Evolutionary conservation across 805 yeast species (phyloP), one percentile per base, ranked within the genome.

Genomic region (Metschnikowia santaceciliae): DNA sequence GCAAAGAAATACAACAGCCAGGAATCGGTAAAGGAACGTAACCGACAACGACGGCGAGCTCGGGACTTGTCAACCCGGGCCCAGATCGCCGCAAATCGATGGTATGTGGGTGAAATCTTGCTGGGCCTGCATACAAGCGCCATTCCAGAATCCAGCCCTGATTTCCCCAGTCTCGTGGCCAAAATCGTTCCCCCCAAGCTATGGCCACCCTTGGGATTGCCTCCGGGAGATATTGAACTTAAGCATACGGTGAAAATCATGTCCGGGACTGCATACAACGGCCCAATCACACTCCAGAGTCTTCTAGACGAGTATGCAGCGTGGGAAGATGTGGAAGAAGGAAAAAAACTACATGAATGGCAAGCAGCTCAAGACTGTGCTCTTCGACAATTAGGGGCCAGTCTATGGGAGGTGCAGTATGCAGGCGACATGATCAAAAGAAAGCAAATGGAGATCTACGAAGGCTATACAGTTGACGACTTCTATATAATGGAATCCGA

Each of bases 11-110:
- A 80, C 59, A 76, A 78, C 55, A 59, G 78, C 14, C 65, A 81
- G 42, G 74, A 71, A 33, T 74, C 74, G 23, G 84, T 81, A 36
- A 72, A 69, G 52, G 78, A 72, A 48, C 70, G 77, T 42, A 78
- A 75, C 40, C 68, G 73, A 49, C 58, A 64, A 13, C 66, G 83
- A 42, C 67, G 86, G 34, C 70, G 70, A 49, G 60, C 63, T 2
- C 70, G 79, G 37, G 81, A 80, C 51, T 65, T 72, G 35, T 54
- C 68, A 2, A 63, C 65, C 41, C 68, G 77, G 46, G 79, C 77
- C 0, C 69, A 66, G 51, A 39, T 58, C 17, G 32, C 35, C 19
- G 57, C 54, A n/a, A 23, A 34, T 22, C 48, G 45, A 10, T 52
- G 59, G 59, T 48, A 34, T n/a, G n/a, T 50, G 11, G 37, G n/a